A percentile compares a stretch with the other conserved stretches of the same genome.
Evolutionary conservation across 345 rosid species (phyloP).

Genomic region (Arabidopsis thaliana): DNA sequence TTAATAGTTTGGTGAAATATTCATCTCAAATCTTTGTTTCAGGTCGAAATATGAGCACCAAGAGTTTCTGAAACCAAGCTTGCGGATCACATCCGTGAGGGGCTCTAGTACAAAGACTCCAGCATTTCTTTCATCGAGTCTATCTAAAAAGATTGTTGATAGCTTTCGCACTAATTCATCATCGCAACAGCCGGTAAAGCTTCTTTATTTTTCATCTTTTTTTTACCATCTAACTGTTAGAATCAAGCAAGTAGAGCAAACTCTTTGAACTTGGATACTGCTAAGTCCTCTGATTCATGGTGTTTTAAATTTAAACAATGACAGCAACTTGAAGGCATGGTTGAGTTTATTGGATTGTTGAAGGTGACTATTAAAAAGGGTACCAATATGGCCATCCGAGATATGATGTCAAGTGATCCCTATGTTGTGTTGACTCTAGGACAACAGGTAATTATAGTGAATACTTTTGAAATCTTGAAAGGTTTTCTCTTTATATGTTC

Average conservation of each 20-base stretch:
- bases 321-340: constrained; percentile 75
- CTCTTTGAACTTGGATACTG: constrained; percentile 16
- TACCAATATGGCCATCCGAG: constrained; percentile 79
- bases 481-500: constrained; percentile 2
- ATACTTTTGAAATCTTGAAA: background rate
- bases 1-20: background rate
- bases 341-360: constrained; percentile 86
- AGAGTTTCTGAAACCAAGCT: constrained; percentile 90
- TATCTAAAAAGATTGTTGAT: constrained; percentile 68
- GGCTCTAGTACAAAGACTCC: constrained; percentile 37
- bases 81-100: constrained; percentile 70
- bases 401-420: constrained; percentile 96
- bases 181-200: constrained; percentile 54
- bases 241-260: background rate
- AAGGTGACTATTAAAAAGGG: constrained; percentile 79
- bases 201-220: background rate
- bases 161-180: constrained; percentile 68
- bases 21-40: constrained; percentile 31
- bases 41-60: constrained; percentile 97
- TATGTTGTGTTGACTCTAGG: constrained; percentile 84
- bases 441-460: constrained; percentile 63
- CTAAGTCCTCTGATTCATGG: background rate
- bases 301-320: constrained; percentile 35
- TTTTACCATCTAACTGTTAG: background rate
- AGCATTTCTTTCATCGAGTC: constrained; percentile 55